phyloP scores from a whole-genome alignment of 257 asterid genomes.

The Solanum infundibuliforme region DNA sequence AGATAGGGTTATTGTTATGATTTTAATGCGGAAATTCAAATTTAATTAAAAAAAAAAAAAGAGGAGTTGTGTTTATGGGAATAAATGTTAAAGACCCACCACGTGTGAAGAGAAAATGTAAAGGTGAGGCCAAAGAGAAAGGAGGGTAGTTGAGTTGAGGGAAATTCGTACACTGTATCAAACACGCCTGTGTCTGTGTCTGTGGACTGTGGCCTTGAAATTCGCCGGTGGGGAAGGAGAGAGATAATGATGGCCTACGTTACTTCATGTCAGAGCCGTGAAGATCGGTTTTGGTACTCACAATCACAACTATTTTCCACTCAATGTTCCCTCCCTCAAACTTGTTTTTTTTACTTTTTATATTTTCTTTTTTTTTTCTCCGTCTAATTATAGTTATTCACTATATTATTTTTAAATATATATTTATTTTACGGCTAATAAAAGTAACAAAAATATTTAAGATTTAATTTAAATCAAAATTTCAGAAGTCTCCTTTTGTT shows the following conservation, averaged over 20 bases:
- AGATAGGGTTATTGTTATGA: no score
- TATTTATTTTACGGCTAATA: no score
- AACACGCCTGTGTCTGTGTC: no score
- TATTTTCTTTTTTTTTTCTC: no score
- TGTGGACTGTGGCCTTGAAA: neutral
- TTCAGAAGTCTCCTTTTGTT: no score
- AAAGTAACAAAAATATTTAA: no score
- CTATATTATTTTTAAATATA: no score
- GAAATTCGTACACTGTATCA: neutral
- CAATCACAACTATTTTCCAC: neutral
- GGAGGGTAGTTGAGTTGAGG: neutral
- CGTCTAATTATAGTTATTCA: no score
- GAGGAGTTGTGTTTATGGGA: no score
- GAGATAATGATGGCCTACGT: slow-evolving; percentile 5
- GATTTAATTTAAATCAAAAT: no score
- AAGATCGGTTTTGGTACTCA: neutral
- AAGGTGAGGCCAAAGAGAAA: neutral
- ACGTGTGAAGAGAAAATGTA: neutral
- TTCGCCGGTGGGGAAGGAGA: neutral
- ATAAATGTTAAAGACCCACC: slow-evolving; percentile 1
- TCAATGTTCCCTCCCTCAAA: neutral
- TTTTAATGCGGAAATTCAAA: no score
- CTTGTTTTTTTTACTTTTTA: neutral
- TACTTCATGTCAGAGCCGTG: neutral
- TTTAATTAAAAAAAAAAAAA: no score